Evolutionary conservation across 2,329 filamentous ascomycete species (phyloP).

Genomic region (Colletotrichum tabaci): DNA sequence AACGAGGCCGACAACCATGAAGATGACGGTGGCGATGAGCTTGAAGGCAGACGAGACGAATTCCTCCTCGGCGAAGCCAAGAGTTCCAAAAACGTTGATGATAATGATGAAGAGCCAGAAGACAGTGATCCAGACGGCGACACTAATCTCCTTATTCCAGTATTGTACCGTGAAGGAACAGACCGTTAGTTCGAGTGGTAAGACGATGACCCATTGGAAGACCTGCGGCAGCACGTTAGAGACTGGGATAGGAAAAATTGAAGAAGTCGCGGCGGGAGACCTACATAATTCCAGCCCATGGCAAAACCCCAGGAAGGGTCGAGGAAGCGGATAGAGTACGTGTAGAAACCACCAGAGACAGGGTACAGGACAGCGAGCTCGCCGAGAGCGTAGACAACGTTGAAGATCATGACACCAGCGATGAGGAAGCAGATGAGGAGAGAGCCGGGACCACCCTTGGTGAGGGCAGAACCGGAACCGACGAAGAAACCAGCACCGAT

Average conservation of each 20-base stretch:
- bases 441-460: constrained; percentile 62
- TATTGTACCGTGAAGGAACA: constrained; percentile 65
- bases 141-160: constrained; percentile 63
- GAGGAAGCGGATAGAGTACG: constrained; percentile 73
- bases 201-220: constrained; percentile 65
- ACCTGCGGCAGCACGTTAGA: constrained; percentile 43
- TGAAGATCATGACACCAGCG: constrained; percentile 73
- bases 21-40: constrained; percentile 70
- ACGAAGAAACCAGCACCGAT: constrained; percentile 77
- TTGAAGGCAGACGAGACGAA: constrained; percentile 71
- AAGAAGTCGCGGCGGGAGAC: not conserved
- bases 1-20: constrained; percentile 73
- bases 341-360: constrained; percentile 75
- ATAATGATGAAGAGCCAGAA: constrained; percentile 65
- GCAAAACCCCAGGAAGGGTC: constrained; percentile 73
- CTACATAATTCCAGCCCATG: constrained; percentile 65
- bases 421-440: constrained; percentile 67
- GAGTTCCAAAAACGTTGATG: constrained; percentile 70
- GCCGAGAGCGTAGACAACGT: constrained; percentile 72
- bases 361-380: constrained; percentile 75
- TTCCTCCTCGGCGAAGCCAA: constrained; percentile 69
- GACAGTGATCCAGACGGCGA: constrained; percentile 67
- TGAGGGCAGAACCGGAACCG: constrained; percentile 69
- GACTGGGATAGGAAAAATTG: not conserved
- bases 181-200: constrained; percentile 67